Percentiles rank a stretch among this genome's conserved stretches.
Evolutionary conservation across 768 basidiomycete genomes (phyloP).

Genomic region (Floccularia luteovirens): DNA sequence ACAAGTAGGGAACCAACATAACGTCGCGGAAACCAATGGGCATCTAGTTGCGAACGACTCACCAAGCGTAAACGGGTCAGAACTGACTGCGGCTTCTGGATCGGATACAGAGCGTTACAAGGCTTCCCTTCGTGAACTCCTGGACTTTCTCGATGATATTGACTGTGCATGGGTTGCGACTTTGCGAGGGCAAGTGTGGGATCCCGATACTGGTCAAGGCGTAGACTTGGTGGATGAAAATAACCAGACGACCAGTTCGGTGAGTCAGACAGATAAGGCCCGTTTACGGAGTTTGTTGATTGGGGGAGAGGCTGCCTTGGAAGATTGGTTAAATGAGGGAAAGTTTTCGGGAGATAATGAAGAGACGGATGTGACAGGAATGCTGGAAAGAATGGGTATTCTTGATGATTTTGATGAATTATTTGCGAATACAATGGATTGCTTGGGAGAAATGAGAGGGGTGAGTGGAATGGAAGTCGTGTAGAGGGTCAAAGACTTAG

Average conservation of each 20-base stretch:
- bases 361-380: conserved; percentile 24
- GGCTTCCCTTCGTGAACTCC: conserved; percentile 33
- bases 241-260: conserved; percentile 22
- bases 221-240: conserved; percentile 27
- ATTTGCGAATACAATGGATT: conserved; percentile 54
- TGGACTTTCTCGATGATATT: conserved; percentile 66
- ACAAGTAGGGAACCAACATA: too few species aligned
- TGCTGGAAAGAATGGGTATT: conserved; percentile 43
- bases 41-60: too few species aligned
- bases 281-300: conserved; percentile 63
- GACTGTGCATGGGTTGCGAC: conserved; percentile 71
- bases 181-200: conserved; percentile 60
- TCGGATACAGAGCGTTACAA: conserved; percentile 5
- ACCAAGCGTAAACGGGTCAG: conserved; percentile 4
- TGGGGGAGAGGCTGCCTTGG: conserved; percentile 48
- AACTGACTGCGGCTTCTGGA: not conserved
- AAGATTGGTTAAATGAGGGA: conserved; percentile 53
- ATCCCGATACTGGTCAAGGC: conserved; percentile 29
- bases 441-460: conserved; percentile 41
- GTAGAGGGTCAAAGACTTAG: not conserved
- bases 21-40: conserved; percentile 28
- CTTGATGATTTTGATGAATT: conserved; percentile 59
- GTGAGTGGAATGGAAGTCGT: conserved; percentile 8
- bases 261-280: conserved; percentile 66
- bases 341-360: not conserved